Evolutionary conservation across 2,329 filamentous ascomycete genomes (phyloP).

Genomic region (Hymenoscyphus linearis): DNA sequence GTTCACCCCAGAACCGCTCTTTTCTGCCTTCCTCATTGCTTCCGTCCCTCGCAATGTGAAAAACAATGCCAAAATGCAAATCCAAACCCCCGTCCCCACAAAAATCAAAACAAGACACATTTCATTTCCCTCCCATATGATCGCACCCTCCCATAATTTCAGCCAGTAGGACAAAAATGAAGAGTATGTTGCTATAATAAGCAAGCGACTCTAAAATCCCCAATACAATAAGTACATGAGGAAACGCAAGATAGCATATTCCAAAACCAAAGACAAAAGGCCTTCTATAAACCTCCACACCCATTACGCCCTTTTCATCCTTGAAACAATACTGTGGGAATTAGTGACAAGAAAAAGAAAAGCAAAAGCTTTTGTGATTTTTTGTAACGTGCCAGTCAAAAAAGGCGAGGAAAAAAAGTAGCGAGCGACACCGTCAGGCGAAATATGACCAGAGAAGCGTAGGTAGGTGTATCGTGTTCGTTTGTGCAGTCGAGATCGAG

Average conservation of each 20-base stretch:
- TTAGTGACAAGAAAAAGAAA: background rate
- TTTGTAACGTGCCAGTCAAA: background rate
- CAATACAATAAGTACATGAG: background rate
- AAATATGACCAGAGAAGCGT: conserved; percentile 14
- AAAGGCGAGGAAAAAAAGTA: conserved; percentile 1
- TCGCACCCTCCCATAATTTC: background rate
- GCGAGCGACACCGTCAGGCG: conserved; percentile 11
- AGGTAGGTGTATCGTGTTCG: conserved; percentile 8
- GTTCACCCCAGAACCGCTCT: background rate
- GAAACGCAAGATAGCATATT: background rate
- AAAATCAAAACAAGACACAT: background rate
- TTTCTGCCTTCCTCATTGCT: background rate
- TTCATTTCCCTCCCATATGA: background rate
- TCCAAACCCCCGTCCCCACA: too few relatives aligned
- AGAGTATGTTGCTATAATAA: background rate
- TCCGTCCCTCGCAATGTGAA: background rate
- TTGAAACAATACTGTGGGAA: background rate
- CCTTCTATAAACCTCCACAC: background rate
- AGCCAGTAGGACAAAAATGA: background rate
- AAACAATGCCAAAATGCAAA: background rate
- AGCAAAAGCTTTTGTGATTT: background rate
- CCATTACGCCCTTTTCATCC: background rate
- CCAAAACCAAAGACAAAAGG: background rate
- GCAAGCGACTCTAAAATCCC: background rate
- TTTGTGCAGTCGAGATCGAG: conserved; percentile 8